These are phyloP conservation scores for Populus simonii DNA, from an alignment of 345 rosid genomes.

Conservation along the genomic window DNA sequence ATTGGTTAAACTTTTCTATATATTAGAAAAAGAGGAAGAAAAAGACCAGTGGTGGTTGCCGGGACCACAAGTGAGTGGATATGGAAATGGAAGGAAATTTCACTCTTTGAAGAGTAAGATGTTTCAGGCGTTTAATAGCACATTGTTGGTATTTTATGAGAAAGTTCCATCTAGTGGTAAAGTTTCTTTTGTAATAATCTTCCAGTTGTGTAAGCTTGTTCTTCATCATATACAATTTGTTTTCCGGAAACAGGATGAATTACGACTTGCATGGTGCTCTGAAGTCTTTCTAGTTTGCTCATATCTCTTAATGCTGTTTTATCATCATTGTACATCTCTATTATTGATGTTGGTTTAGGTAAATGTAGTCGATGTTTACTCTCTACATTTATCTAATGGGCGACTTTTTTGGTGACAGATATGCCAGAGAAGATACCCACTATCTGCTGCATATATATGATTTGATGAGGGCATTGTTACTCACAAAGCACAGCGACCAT, in stretches of 20 bases:
- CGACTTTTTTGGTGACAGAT: slow-evolving; percentile 46
- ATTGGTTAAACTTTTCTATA: neutral
- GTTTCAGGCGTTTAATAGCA: neutral
- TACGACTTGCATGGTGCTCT: neutral
- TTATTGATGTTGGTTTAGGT: neutral
- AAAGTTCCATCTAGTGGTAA: neutral
- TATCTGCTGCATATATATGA: slow-evolving; percentile 80
- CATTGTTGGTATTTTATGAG: neutral
- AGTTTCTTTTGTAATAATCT: neutral
- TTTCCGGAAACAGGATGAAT: neutral
- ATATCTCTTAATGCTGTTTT: neutral
- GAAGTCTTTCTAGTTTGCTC: neutral
- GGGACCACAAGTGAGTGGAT: neutral
- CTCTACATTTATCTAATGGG: slow-evolving; percentile 2
- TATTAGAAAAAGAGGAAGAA: neutral
- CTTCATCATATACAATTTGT: neutral
- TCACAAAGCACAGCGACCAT: slow-evolving; percentile 36
- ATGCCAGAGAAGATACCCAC: slow-evolving; percentile 97
- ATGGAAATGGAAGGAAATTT: too few relatives aligned
- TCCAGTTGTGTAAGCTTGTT: neutral
- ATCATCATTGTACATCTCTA: neutral
- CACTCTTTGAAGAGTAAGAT: neutral
- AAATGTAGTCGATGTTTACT: neutral
- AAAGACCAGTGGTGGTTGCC: neutral
- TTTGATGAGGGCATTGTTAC: slow-evolving; percentile 54